phyloP scores from a whole-genome alignment of 805 yeast genomes.

The Starmerella cellae region DNA sequence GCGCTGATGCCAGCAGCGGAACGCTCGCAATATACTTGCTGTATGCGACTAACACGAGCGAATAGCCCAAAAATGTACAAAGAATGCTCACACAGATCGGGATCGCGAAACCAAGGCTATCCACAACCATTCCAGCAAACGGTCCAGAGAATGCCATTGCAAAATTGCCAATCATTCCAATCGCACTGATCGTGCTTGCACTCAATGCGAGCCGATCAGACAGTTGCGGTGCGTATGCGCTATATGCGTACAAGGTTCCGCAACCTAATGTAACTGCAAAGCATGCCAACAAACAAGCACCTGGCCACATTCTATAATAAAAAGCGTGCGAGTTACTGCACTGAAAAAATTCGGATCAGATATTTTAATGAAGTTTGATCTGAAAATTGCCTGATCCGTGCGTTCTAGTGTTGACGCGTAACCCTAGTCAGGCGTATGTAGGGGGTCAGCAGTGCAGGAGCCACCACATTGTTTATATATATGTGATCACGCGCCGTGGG shows the following conservation, averaged over 20 bases:
- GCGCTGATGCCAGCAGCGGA: slow-evolving; percentile 33
- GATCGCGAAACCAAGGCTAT: slow-evolving; percentile 43
- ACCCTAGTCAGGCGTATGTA: no score
- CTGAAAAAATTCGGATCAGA: no score
- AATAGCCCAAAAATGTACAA: slow-evolving; percentile 42
- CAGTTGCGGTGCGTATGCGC: slow-evolving; percentile 68
- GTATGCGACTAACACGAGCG: slow-evolving; percentile 41
- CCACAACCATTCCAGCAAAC: slow-evolving; percentile 52
- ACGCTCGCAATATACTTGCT: slow-evolving; percentile 28
- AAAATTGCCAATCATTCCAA: slow-evolving; percentile 56
- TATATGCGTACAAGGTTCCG: slow-evolving; percentile 64
- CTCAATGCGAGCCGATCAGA: slow-evolving; percentile 44
- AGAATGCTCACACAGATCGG: slow-evolving; percentile 42
- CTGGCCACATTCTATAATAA: slow-evolving; percentile 19
- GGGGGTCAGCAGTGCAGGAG: no score
- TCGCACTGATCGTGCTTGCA: slow-evolving; percentile 48
- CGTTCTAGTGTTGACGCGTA: no score
- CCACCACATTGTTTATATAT: no score
- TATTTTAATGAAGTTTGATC: no score
- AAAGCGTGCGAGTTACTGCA: no score
- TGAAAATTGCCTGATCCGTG: no score
- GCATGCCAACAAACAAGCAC: slow-evolving; percentile 19
- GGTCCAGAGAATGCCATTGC: slow-evolving; percentile 59
- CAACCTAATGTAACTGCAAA: slow-evolving; percentile 23
- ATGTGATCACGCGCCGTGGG: no score